These are phyloP conservation scores for Suillus brevipes DNA, from an alignment of 768 basidiomycete genomes.

Conservation along the genomic window DNA sequence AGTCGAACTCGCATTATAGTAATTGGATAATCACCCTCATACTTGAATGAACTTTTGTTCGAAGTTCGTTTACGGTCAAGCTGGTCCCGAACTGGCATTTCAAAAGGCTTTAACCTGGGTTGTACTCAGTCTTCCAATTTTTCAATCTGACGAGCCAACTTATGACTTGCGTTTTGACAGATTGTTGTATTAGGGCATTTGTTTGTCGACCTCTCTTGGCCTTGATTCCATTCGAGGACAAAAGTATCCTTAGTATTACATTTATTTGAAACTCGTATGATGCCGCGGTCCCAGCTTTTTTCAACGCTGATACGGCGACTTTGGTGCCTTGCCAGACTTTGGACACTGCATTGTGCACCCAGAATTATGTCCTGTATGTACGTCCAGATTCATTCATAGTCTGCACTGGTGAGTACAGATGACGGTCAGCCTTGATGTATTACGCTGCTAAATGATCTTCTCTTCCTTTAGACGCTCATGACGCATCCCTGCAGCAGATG, in stretches of 20 bases:
- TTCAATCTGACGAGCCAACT: background rate
- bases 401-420: background rate
- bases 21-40: background rate
- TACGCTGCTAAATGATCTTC: background rate
- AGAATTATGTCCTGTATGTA: background rate
- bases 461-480: background rate
- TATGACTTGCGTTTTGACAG: background rate
- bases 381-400: no score
- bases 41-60: background rate
- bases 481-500: background rate
- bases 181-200: background rate
- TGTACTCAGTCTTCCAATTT: background rate
- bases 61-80: background rate
- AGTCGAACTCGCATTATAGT: background rate
- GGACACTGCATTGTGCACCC: background rate
- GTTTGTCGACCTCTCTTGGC: background rate
- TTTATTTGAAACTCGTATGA: background rate
- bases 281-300: background rate
- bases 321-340: background rate
- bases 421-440: background rate
- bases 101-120: background rate
- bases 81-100: background rate
- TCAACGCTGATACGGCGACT: background rate
- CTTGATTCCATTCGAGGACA: background rate
- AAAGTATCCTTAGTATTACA: background rate